Percentiles rank a stretch among this genome's conserved stretches.
Conservation (phyloP, 345 rosid genomes). For the Aethionema arabicum region DNA sequence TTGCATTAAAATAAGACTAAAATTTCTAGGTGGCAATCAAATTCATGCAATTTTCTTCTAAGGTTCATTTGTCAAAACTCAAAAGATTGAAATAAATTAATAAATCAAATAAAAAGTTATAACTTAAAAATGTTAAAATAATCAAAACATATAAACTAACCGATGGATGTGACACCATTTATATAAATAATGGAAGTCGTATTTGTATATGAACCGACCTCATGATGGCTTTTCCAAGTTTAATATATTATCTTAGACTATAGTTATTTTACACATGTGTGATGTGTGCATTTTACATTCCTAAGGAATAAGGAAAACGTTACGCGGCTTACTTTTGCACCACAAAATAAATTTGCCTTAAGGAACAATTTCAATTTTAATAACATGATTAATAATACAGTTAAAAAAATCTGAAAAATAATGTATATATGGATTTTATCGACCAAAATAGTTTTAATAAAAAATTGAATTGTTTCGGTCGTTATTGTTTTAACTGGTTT, state of each 20-base stretch:
- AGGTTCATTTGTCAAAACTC: conserved; percentile 5
- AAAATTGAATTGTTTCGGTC: no score
- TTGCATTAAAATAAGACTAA: background rate
- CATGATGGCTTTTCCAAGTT: conserved; percentile 33
- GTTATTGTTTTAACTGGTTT: no score
- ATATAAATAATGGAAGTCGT: conserved; percentile 1
- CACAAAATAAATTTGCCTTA: background rate
- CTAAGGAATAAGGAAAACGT: conserved; percentile 5
- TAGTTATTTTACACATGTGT: conserved; percentile 19
- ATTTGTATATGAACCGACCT: conserved; percentile 23
- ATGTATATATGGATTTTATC: no score
- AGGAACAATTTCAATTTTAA: no score
- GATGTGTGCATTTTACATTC: background rate
- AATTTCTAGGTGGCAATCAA: background rate
- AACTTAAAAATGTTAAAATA: background rate
- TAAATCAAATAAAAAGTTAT: background rate
- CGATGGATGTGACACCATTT: conserved; percentile 33
- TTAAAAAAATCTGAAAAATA: no score
- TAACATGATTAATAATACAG: no score
- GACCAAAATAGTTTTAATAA: no score
- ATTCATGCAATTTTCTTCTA: background rate
- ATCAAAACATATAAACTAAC: conserved; percentile 14
- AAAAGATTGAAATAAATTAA: background rate
- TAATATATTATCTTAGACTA: conserved; percentile 29
- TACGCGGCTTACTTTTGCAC: conserved; percentile 7